Percentiles rank a stretch among this genome's conserved stretches.
These are phyloP conservation scores for Elasticomyces elasticus DNA, from an alignment of 495 filamentous ascomycete species.

Conservation along the genomic window DNA sequence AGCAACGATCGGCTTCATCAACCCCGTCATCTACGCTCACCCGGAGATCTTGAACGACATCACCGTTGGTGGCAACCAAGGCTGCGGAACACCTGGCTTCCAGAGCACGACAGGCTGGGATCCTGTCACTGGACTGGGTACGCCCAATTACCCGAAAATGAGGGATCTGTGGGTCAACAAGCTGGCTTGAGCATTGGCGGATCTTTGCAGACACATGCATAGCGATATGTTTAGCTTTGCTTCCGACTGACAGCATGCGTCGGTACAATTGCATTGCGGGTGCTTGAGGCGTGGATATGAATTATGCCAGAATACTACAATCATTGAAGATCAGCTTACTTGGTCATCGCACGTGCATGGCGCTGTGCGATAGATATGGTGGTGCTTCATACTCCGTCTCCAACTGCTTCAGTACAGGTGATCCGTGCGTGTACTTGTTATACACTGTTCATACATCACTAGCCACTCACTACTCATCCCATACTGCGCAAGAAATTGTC, in stretches of 20 bases:
- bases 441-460: too few species aligned
- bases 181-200: neutral
- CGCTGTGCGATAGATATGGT: too few species aligned
- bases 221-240: neutral
- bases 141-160: conserved; percentile 13
- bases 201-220: neutral
- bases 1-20: conserved; percentile 60
- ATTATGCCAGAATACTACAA: too few species aligned
- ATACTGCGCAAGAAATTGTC: conserved; percentile 83
- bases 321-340: too few species aligned
- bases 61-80: conserved; percentile 10
- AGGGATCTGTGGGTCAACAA: neutral
- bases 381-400: too few species aligned
- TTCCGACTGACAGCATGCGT: too few species aligned
- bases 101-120: conserved; percentile 7
- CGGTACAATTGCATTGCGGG: too few species aligned
- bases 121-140: conserved; percentile 11
- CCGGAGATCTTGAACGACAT: conserved; percentile 14
- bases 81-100: conserved; percentile 7
- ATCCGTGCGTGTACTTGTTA: too few species aligned
- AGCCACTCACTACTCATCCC: too few species aligned
- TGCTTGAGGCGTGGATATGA: too few species aligned
- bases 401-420: too few species aligned
- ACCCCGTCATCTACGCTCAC: conserved; percentile 28
- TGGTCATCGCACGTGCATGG: too few species aligned